Evolutionary conservation across 768 basidiomycete genomes (phyloP), one percentile per base, ranked within the genome.

Genomic region (Suillus lakei): DNA sequence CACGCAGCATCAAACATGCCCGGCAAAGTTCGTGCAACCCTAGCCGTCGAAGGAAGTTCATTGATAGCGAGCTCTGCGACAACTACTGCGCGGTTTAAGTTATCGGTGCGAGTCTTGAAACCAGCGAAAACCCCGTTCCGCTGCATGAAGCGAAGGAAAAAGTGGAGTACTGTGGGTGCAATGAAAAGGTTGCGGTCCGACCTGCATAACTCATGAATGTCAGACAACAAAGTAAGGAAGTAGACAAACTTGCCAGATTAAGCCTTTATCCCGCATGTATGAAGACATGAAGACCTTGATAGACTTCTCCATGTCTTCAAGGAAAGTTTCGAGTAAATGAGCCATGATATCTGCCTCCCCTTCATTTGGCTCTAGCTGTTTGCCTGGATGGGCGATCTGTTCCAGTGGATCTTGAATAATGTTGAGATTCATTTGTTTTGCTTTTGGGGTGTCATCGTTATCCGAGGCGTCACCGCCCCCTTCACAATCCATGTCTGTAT

Each of bases 271-370:
- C 30, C 84, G 78, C 77, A 87, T 87, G 69, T 89, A 85, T 2
- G 89, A 90, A 2, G 90, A 89, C 65, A 94, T 78, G 75, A 92
- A 94, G 16, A 91, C 80, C 65, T 81, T 87, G 68, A 89, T 77
- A 41, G 81, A 74, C n/a, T 73, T 74, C 66, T 87, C 89, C 8
- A 91, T 89, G 62, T 91, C 82, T 38, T 84, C 76, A 62, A 92
- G 69, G 73, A 94, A 94, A 2, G 76, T 70, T 4, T 79, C 71
- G 64, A 88, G 76, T 72, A 78, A 65, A 6, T 61, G 62, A 15
- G 62, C 60, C 53, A 71, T 69, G 23, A 60, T 28, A 5, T 64
- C 66, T 7, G 66, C 66, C 21, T 54, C 32, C 23, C 70, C 69
- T 7, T 63, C 58, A 53, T 36, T 59, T 1, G 72, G 77, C 55